phyloP scores from a whole-genome alignment of 179 eudicot species.

The Patellifolia procumbens region DNA sequence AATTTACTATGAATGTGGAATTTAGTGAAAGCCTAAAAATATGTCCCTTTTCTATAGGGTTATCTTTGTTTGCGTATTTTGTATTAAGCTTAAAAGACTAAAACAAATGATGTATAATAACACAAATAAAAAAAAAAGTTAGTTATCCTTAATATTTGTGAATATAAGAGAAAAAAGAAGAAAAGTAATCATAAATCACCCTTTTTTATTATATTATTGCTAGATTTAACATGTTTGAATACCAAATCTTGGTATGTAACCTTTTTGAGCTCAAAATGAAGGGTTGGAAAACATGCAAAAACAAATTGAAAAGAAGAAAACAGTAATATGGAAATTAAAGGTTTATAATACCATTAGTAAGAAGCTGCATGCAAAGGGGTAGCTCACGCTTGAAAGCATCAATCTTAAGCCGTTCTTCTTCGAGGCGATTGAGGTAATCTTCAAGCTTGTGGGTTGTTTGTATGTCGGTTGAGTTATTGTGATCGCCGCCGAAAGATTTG shows the following conservation, averaged over 20 bases:
- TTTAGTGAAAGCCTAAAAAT: neutral
- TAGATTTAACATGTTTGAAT: neutral
- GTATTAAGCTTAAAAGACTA: constrained; percentile 19
- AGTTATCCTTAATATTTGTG: neutral
- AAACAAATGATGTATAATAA: constrained; percentile 35
- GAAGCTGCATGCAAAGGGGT: constrained; percentile 96
- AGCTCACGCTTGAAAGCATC: constrained; percentile 98
- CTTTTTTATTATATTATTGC: neutral
- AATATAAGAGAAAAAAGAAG: neutral
- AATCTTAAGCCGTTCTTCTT: constrained; percentile 89
- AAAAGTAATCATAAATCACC: neutral
- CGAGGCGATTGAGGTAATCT: constrained; percentile 74
- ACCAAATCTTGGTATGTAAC: neutral
- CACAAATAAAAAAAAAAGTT: constrained; percentile 23
- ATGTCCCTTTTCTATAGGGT: constrained; percentile 4
- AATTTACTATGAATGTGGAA: constrained; percentile 9
- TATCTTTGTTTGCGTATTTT: constrained; percentile 1
- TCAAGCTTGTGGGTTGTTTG: constrained; percentile 57
- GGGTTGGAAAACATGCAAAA: neutral
- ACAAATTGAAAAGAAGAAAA: constrained; percentile 19
- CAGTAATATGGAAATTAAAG: constrained; percentile 17
- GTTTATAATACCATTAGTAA: constrained; percentile 66
- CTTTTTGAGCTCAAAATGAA: constrained; percentile 8
- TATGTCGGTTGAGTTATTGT: constrained; percentile 22
- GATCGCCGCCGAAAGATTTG: constrained; percentile 65